Evolutionary conservation across 2,329 filamentous ascomycete genomes (phyloP).

Genomic region (Cercospora sojina): DNA sequence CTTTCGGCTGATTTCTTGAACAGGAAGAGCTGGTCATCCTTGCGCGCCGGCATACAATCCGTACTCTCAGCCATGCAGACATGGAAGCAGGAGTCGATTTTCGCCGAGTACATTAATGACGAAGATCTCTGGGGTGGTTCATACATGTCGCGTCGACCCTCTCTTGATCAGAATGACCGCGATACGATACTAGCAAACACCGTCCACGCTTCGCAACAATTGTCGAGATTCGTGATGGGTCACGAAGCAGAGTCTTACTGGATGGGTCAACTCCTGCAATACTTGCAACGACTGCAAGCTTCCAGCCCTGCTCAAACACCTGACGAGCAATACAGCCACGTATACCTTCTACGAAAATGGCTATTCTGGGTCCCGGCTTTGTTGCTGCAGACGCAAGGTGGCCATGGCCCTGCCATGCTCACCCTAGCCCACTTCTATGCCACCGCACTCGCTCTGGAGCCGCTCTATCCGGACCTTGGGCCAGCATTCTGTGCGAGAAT

Average conservation of each 20-base stretch:
- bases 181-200: conserved; percentile 41
- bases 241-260: conserved; percentile 50
- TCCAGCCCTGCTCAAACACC: conserved; percentile 52
- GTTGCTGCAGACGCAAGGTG: conserved; percentile 73
- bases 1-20: conserved; percentile 7
- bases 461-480: conserved; percentile 86
- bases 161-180: conserved; percentile 28
- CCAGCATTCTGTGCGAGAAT: conserved; percentile 72
- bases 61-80: conserved; percentile 85
- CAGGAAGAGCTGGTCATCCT: conserved; percentile 88
- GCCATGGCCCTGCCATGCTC: conserved; percentile 74
- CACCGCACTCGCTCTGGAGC: conserved; percentile 80
- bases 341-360: conserved; percentile 87
- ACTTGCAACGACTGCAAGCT: conserved; percentile 47
- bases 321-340: conserved; percentile 83
- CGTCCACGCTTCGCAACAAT: conserved; percentile 44
- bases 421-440: conserved; percentile 92
- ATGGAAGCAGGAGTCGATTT: conserved; percentile 87
- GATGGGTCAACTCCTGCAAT: conserved; percentile 50
- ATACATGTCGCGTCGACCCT: conserved; percentile 24
- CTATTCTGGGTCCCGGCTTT: conserved; percentile 92
- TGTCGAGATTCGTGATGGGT: conserved; percentile 45
- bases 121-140: conserved; percentile 50
- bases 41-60: conserved; percentile 87
- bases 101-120: conserved; percentile 77